These are phyloP conservation scores for Nidula microcarpa DNA, from an alignment of 768 basidiomycete genomes.

Conservation along the genomic window DNA sequence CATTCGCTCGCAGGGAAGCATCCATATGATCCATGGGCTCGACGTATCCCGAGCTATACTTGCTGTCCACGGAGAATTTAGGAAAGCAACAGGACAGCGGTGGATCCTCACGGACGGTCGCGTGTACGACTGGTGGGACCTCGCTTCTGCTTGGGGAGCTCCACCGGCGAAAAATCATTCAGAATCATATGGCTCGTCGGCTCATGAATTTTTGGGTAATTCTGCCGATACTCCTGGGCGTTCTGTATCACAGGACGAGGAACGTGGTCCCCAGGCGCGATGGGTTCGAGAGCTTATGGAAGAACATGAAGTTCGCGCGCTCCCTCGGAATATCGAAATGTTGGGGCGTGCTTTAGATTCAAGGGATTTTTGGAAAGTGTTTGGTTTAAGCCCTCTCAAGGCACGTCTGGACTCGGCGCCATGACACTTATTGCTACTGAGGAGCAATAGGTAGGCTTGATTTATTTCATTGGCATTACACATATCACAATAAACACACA, in stretches of 20 bases:
- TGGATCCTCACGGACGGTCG: conserved; percentile 55
- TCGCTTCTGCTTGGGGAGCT: conserved; percentile 52
- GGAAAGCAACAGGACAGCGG: conserved; percentile 43
- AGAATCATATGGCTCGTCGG: background rate
- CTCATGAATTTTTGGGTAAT: background rate
- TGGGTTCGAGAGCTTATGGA: conserved; percentile 63
- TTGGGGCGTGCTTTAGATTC: conserved; percentile 57
- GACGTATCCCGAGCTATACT: conserved; percentile 60
- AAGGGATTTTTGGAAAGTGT: conserved; percentile 56
- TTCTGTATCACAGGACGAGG: conserved; percentile 5
- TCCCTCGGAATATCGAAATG: conserved; percentile 46
- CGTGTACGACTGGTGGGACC: conserved; percentile 70
- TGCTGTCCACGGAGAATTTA: conserved; percentile 46
- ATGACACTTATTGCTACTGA: too few relatives aligned
- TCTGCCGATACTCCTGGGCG: background rate
- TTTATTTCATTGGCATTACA: too few relatives aligned
- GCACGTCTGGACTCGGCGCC: conserved; percentile 21
- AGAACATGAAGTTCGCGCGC: conserved; percentile 42
- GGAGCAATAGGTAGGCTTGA: too few relatives aligned
- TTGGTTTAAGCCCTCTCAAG: conserved; percentile 38
- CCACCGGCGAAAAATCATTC: background rate
- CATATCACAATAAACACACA: too few relatives aligned
- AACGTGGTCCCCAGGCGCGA: conserved; percentile 32
- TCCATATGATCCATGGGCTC: conserved; percentile 60
- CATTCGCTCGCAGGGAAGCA: conserved; percentile 37